These are phyloP conservation scores for Ganoderma boninense DNA, from an alignment of 1,284 basidiomycete genomes.

Conservation along the genomic window DNA sequence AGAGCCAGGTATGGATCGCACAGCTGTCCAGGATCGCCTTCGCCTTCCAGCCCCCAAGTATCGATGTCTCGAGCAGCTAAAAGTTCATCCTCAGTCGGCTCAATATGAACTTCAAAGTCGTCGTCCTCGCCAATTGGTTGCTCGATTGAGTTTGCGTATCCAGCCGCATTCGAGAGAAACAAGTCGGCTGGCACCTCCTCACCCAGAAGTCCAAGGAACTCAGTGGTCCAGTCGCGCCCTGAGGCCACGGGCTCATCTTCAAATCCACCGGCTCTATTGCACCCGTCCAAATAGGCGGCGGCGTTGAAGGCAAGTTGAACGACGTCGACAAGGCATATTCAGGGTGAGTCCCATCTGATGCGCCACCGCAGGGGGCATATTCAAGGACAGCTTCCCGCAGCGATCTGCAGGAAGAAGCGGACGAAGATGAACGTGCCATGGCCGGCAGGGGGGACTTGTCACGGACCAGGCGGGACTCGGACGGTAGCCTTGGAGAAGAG, in stretches of 20 bases:
- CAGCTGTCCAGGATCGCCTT: background rate
- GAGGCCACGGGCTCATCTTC: no score
- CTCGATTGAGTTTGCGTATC: background rate
- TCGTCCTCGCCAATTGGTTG: background rate
- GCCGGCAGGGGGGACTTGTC: background rate
- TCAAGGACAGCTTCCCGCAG: background rate
- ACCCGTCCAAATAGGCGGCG: background rate
- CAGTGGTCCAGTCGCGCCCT: background rate
- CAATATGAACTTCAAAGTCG: background rate
- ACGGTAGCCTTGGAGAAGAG: background rate
- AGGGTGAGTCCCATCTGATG: background rate
- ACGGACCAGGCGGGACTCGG: background rate
- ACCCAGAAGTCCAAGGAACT: background rate
- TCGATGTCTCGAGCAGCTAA: background rate
- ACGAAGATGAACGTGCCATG: background rate
- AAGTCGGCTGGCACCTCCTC: background rate
- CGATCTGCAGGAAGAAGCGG: background rate
- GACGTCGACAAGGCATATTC: background rate
- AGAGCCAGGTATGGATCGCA: background rate
- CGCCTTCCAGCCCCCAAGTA: background rate
- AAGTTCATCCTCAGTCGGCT: background rate
- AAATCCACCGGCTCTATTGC: background rate
- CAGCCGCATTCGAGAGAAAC: constrained; percentile 1
- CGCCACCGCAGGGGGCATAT: background rate
- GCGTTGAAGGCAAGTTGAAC: background rate